phyloP scores from a whole-genome alignment of 257 asterid species.

The Salvia miltiorrhiza region DNA sequence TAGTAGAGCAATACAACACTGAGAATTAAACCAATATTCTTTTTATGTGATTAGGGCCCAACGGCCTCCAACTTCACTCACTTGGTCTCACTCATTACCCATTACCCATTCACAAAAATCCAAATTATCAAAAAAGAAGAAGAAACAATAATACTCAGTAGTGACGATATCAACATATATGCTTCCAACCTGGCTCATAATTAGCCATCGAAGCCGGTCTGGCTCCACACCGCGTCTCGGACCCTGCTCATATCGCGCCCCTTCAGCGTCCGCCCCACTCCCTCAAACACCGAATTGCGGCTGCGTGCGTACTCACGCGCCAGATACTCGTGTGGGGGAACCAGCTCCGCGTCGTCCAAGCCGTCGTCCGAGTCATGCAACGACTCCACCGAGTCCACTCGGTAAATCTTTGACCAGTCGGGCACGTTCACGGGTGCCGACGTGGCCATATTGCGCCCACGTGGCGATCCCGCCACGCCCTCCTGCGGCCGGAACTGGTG shows the following conservation, averaged over 20 bases:
- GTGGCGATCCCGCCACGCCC: constrained; percentile 32
- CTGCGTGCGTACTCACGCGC: constrained; percentile 49
- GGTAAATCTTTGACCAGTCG: constrained; percentile 77
- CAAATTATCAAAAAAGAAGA: not conserved
- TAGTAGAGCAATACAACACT: not conserved
- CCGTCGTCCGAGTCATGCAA: constrained; percentile 48
- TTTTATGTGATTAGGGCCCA: constrained; percentile 18
- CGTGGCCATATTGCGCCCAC: constrained; percentile 51
- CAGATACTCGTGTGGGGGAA: constrained; percentile 86
- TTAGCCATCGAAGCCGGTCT: constrained; percentile 82
- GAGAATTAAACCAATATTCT: not conserved
- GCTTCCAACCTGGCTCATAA: not conserved
- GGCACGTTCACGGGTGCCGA: constrained; percentile 84
- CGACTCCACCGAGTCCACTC: constrained; percentile 64
- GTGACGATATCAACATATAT: not conserved
- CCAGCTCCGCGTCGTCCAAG: constrained; percentile 35
- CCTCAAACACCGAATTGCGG: constrained; percentile 68
- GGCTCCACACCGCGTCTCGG: constrained; percentile 93
- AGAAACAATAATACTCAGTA: not conserved
- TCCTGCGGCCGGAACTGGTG: constrained; percentile 56
- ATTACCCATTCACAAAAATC: constrained; percentile 6
- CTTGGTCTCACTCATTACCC: constrained; percentile 31
- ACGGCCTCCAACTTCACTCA: constrained; percentile 13
- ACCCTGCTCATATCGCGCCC: constrained; percentile 91
- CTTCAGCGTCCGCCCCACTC: constrained; percentile 82